Conservation (phyloP, 371 early-diverging fungal species). For the Apophysomyces ossiformis region DNA sequence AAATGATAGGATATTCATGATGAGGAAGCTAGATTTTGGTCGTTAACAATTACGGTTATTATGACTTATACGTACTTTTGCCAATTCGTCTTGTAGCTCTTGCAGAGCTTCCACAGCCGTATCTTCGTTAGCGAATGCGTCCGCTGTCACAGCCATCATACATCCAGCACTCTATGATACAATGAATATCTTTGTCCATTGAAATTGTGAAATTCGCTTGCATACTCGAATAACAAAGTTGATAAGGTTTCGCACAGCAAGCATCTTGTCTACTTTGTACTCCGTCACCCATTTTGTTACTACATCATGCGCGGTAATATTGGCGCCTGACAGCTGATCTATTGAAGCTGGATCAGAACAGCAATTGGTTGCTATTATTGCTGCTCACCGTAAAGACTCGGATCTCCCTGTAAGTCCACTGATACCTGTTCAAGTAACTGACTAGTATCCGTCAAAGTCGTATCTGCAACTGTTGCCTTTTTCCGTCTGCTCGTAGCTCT, state of each 20-base stretch:
- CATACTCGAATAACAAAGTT: slow-evolving; percentile 68
- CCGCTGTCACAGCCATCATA: slow-evolving; percentile 38
- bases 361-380: background rate
- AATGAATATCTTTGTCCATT: background rate
- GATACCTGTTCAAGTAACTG: slow-evolving; percentile 39
- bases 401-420: slow-evolving; percentile 11
- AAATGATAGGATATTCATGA: slow-evolving; percentile 70
- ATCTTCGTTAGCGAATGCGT: slow-evolving; percentile 45
- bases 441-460: slow-evolving; percentile 28
- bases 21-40: slow-evolving; percentile 41
- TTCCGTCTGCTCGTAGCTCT: slow-evolving; percentile 13
- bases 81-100: slow-evolving; percentile 49
- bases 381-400: slow-evolving; percentile 38
- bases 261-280: slow-evolving; percentile 27
- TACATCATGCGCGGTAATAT: slow-evolving; percentile 29
- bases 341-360: slow-evolving; percentile 4
- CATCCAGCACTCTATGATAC: slow-evolving; percentile 47
- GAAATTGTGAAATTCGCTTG: background rate
- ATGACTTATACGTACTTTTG: slow-evolving; percentile 29
- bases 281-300: slow-evolving; percentile 31
- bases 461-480: slow-evolving; percentile 11
- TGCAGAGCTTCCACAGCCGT: slow-evolving; percentile 42
- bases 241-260: slow-evolving; percentile 55
- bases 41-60: background rate
- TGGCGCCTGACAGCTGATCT: slow-evolving; percentile 20